Evolutionary conservation across 129 eudicot genomes (phyloP), one percentile per base, ranked within the genome.

Genomic region (Flaveria bidentis): DNA sequence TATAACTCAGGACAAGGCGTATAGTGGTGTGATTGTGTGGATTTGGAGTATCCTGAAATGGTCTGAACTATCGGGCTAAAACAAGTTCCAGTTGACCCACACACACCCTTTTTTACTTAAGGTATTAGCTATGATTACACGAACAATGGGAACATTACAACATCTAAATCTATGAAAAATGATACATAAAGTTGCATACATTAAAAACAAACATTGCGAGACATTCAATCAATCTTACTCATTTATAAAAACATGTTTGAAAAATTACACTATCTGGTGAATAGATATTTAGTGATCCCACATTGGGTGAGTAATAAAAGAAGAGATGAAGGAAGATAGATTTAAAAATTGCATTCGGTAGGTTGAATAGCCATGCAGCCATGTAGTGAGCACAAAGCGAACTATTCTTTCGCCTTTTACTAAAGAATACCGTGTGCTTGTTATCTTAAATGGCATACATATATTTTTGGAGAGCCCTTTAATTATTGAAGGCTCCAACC

Each of bases 401-500:
- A 90, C 88, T 86, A 88, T 88, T 90, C 96, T 90, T 90, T 90
- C 91, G 96, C 96, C 91, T 90, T 90, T 90, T 90, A 90, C 96
- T 90, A 90, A 90, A 90, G 91, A 90, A 86, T 90, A 88, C 93
- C 91, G 91, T 90, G 96, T 86, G 89, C 66, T 65, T 86, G 81
- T 33, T 63, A 71, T 12, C 16, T 46, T 0, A 30, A 62, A 25
- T 62, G 71, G 63, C 79, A 26, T 75, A 75, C 72, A 10, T 22
- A 11, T 25, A 46, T 75, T 75, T 75, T 75, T 75, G 79, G 14
- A 75, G 79, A 60, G 67, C 9, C 5, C 67, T 25, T 60, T 41
- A 11, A 25, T 12, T 12, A 13, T 12, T 11, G 67, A 23, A 25
- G 67, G 41, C 41, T 60, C 41, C 67, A 25, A 25, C 67, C 41